phyloP scores from a whole-genome alignment of 164 flowering plant species.

The Chimonanthus praecox region DNA sequence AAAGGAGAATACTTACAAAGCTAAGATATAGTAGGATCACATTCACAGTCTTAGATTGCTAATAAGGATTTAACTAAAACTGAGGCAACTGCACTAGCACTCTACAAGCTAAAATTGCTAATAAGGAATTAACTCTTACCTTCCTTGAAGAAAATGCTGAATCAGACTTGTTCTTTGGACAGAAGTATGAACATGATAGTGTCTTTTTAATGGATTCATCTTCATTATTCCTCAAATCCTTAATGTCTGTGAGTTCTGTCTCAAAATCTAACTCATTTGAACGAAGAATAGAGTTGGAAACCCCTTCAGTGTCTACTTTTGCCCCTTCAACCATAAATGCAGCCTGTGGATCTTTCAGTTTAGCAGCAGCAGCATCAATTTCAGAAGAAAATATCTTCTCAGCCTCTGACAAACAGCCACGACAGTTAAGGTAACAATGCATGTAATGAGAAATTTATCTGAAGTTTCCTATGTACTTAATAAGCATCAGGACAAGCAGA shows the following conservation, averaged over 20 bases:
- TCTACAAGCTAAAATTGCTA: neutral
- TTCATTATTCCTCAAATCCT: conserved; percentile 18
- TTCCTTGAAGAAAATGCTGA: conserved; percentile 28
- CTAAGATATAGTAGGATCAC: no score
- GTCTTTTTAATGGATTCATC: conserved; percentile 22
- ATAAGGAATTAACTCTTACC: conserved; percentile 27
- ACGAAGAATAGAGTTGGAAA: conserved; percentile 40
- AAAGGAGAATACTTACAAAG: no score
- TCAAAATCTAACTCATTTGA: conserved; percentile 43
- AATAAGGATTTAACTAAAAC: no score
- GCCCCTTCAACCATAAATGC: conserved; percentile 46
- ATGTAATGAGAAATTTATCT: neutral
- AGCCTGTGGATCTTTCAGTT: conserved; percentile 49
- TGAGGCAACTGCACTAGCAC: no score
- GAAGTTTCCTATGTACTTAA: neutral
- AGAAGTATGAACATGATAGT: conserved; percentile 50
- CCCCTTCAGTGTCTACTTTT: conserved; percentile 26
- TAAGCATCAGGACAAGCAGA: neutral
- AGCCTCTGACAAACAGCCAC: conserved; percentile 35
- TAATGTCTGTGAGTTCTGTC: conserved; percentile 28
- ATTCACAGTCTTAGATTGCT: no score
- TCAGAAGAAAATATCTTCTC: conserved; percentile 35
- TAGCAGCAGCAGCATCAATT: conserved; percentile 41
- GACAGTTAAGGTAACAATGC: neutral
- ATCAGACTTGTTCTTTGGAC: conserved; percentile 25